These are phyloP conservation scores for Davidsoniella virescens DNA, from an alignment of 2,329 filamentous ascomycete species.

Conservation along the genomic window DNA sequence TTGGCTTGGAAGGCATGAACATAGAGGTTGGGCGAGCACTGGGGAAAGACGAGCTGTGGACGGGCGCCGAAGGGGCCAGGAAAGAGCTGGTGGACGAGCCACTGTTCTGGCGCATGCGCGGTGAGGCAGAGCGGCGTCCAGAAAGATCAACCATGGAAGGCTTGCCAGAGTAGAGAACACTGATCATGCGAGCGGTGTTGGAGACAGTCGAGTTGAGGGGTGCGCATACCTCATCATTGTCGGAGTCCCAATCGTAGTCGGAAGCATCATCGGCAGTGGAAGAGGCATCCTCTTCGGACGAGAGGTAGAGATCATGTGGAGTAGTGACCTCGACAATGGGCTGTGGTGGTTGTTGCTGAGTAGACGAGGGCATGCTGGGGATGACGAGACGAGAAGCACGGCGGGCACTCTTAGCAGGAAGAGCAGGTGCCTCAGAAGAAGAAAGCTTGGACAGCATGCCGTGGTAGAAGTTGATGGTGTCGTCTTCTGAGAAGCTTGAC, in stretches of 20 bases:
- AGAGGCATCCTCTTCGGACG: slow-evolving; percentile 49
- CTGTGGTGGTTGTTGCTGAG: not conserved
- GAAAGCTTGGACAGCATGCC: slow-evolving; percentile 10
- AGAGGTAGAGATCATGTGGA: slow-evolving; percentile 46
- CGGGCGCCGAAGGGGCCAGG: not conserved
- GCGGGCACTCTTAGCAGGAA: slow-evolving; percentile 29
- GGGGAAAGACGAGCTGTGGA: not conserved
- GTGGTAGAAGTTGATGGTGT: slow-evolving; percentile 8
- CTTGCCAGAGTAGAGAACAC: slow-evolving; percentile 43
- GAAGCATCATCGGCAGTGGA: slow-evolving; percentile 45
- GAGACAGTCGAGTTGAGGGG: slow-evolving; percentile 18
- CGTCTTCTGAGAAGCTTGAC: slow-evolving; percentile 13
- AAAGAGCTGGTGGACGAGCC: slow-evolving; percentile 15
- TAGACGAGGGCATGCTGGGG: slow-evolving; percentile 3
- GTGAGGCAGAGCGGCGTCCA: slow-evolving; percentile 19
- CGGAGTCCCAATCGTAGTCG: slow-evolving; percentile 35
- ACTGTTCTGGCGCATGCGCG: slow-evolving; percentile 18
- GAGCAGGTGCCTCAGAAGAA: slow-evolving; percentile 20
- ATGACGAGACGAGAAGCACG: slow-evolving; percentile 27
- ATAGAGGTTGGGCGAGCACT: slow-evolving; percentile 7
- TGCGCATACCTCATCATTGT: slow-evolving; percentile 19
- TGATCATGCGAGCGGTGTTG: slow-evolving; percentile 41
- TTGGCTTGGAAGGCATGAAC: slow-evolving; percentile 4
- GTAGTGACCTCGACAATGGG: not conserved
- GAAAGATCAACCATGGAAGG: slow-evolving; percentile 39